Percentiles rank a stretch among this genome's conserved stretches.
These are phyloP conservation scores for Leishmania tropica DNA, from an alignment of 208 protist genomes.

Conservation along the genomic window DNA sequence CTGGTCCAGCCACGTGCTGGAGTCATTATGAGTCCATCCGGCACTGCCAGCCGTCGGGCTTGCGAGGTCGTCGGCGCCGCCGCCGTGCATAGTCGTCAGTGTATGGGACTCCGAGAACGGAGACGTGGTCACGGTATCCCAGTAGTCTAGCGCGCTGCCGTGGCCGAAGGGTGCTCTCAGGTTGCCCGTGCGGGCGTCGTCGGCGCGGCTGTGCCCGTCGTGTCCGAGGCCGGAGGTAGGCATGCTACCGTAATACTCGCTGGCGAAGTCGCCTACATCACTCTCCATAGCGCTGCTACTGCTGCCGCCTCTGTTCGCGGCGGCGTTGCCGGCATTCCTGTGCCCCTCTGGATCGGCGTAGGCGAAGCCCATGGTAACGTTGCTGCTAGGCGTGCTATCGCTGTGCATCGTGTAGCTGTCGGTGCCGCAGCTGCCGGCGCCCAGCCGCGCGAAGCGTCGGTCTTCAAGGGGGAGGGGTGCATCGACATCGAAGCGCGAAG, in stretches of 20 bases:
- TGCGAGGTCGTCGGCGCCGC: neutral
- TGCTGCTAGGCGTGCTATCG: neutral
- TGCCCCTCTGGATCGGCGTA: neutral
- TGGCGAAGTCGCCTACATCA: neutral
- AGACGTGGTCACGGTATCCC: neutral
- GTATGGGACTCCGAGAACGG: neutral
- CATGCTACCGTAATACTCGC: neutral
- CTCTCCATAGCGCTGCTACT: neutral
- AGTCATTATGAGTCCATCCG: neutral
- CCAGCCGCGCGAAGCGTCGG: neutral
- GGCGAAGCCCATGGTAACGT: neutral
- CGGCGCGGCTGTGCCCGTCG: too few species aligned
- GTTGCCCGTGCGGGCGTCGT: too few species aligned
- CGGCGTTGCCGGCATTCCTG: neutral
- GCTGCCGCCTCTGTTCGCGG: neutral
- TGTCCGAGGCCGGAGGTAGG: neutral
- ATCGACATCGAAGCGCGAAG: neutral
- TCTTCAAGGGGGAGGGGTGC: neutral
- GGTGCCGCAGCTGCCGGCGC: neutral
- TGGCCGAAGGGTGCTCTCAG: neutral
- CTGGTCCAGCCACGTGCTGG: constrained; percentile 19
- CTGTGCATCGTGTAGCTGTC: neutral
- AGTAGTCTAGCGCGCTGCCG: neutral
- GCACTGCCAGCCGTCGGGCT: neutral
- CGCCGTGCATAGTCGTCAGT: neutral